These are phyloP conservation scores for Ceratobasidium sp. DNA, from an alignment of 1,284 basidiomycete genomes.

Conservation along the genomic window DNA sequence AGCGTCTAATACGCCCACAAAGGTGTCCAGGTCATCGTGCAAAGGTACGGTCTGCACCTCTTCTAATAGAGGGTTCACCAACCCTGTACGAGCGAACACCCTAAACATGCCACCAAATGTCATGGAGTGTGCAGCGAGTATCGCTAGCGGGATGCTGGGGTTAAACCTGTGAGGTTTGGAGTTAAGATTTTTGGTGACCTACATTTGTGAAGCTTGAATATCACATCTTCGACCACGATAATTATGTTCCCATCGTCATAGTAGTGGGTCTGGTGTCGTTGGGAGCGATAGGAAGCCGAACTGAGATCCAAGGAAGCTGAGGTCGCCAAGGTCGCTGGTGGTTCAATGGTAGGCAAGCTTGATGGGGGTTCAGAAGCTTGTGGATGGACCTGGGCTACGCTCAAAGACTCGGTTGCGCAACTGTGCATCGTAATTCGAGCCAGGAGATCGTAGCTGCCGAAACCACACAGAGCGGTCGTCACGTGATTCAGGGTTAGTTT, in stretches of 20 bases:
- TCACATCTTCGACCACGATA: not conserved
- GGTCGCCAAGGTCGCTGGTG: not conserved
- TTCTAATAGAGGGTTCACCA: not conserved
- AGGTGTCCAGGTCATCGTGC: conserved; percentile 1
- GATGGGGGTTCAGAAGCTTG: not conserved
- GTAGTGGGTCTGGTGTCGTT: not conserved
- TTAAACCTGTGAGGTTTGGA: not conserved
- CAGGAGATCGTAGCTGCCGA: no score
- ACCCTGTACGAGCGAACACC: not conserved
- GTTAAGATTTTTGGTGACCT: not conserved
- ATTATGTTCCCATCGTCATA: conserved; percentile 22
- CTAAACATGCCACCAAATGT: conserved; percentile 23
- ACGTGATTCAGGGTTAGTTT: conserved; percentile 26
- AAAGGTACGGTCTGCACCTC: conserved; percentile 2
- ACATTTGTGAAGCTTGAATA: conserved; percentile 33
- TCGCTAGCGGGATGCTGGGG: not conserved
- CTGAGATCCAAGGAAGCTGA: not conserved
- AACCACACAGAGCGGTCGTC: not conserved
- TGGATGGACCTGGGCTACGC: not conserved
- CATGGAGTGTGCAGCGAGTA: conserved; percentile 3
- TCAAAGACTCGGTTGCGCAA: conserved; percentile 3
- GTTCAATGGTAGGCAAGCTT: not conserved
- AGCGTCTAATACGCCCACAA: not conserved
- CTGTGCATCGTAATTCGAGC: not conserved
- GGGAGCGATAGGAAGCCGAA: not conserved